phyloP scores from a whole-genome alignment of 225 moss, liverwort and hornwort genomes.

The Polytrichum formosum region DNA sequence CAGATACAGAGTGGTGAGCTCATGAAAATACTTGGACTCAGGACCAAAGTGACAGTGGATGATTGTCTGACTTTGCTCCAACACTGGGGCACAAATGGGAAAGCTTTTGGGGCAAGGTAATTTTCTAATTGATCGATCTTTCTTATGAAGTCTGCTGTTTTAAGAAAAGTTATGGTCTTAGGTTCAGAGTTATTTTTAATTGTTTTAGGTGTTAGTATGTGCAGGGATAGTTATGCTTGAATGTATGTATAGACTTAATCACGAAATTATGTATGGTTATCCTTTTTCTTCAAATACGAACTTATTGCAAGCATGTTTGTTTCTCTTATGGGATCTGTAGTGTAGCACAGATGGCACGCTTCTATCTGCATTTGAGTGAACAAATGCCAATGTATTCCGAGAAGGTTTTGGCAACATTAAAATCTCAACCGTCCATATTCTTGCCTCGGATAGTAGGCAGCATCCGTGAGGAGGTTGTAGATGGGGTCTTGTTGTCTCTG shows the following conservation, averaged over 20 bases:
- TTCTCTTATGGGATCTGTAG: slow-evolving; percentile 36
- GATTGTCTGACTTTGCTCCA: slow-evolving; percentile 68
- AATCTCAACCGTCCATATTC: slow-evolving; percentile 53
- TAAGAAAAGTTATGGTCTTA: too few relatives aligned
- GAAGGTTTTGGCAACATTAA: slow-evolving; percentile 38
- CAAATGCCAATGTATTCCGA: slow-evolving; percentile 37
- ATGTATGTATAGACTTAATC: too few relatives aligned
- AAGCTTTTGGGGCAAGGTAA: slow-evolving; percentile 68
- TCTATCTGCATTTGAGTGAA: slow-evolving; percentile 72
- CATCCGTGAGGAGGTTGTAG: slow-evolving; percentile 42
- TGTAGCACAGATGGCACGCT: slow-evolving; percentile 74
- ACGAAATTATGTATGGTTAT: too few relatives aligned
- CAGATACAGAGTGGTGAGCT: slow-evolving; percentile 68
- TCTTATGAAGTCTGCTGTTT: too few relatives aligned
- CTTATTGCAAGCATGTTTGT: too few relatives aligned
- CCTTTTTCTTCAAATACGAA: too few relatives aligned
- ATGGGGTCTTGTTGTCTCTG: slow-evolving; percentile 53
- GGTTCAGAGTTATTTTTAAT: neutral
- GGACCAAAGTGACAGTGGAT: slow-evolving; percentile 63
- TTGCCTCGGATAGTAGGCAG: slow-evolving; percentile 47
- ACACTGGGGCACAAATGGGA: slow-evolving; percentile 39
- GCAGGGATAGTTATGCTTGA: too few relatives aligned
- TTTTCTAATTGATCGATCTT: neutral
- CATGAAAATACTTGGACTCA: slow-evolving; percentile 68
- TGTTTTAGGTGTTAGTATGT: neutral